Conservation (phyloP, 495 filamentous ascomycete species). For the Bryoglossum gracile region DNA sequence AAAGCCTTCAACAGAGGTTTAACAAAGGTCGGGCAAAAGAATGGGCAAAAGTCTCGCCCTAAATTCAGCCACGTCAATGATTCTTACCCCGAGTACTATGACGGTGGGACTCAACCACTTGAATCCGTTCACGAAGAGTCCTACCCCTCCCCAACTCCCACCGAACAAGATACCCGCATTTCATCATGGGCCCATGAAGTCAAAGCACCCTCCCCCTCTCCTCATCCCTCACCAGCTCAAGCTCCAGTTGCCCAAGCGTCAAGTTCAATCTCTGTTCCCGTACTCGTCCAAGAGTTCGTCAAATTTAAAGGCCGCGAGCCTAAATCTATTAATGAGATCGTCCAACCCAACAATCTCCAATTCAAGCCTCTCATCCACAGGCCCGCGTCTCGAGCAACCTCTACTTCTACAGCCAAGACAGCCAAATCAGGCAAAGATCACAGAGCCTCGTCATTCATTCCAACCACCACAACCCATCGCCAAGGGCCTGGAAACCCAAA, state of each 20-base stretch:
- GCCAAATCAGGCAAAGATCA: not conserved
- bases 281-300: constrained; percentile 7
- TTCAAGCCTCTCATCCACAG: constrained; percentile 3
- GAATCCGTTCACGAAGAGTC: not conserved
- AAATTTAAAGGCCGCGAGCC: constrained; percentile 9
- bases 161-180: constrained; percentile 9
- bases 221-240: not conserved
- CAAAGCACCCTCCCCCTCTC: not conserved
- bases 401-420: constrained; percentile 4
- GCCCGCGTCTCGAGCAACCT: constrained; percentile 5
- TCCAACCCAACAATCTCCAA: constrained; percentile 19
- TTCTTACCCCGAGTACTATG: not conserved
- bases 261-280: not conserved
- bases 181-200: constrained; percentile 16
- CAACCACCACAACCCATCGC: not conserved
- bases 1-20: constrained; percentile 18
- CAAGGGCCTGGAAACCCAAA: not conserved
- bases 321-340: constrained; percentile 12
- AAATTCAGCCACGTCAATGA: constrained; percentile 7
- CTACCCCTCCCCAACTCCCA: constrained; percentile 2
- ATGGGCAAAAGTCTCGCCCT: constrained; percentile 14
- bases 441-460: not conserved
- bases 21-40: constrained; percentile 21
- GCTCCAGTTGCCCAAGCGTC: not conserved
- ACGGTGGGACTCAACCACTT: not conserved